phyloP scores from a whole-genome alignment of 768 basidiomycete species.

The Boletus eberwhitei region DNA sequence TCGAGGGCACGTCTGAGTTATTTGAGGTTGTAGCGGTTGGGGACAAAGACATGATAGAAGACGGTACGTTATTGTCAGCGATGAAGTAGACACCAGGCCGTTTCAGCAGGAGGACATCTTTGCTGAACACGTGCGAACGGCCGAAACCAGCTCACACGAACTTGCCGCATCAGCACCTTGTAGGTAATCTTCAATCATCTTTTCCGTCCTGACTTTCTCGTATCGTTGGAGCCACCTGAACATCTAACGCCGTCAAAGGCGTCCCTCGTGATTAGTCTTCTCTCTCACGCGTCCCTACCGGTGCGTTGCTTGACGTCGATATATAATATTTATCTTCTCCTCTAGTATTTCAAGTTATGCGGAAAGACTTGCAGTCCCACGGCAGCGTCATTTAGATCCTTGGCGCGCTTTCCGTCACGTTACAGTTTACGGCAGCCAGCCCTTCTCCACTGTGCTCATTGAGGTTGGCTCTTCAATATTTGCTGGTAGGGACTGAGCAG shows the following conservation, averaged over 20 bases:
- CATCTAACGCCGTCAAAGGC: background rate
- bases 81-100: conserved; percentile 9
- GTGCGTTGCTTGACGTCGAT: background rate
- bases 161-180: background rate
- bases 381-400: background rate
- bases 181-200: background rate
- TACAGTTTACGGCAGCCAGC: background rate
- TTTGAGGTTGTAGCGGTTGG: conserved; percentile 57
- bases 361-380: background rate
- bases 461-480: background rate
- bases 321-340: background rate
- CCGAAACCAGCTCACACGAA: background rate
- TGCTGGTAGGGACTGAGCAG: background rate
- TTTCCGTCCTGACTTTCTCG: background rate
- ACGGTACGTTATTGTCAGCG: conserved; percentile 6
- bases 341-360: too few relatives aligned
- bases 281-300: background rate
- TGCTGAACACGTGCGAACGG: conserved; percentile 14
- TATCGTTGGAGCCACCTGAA: background rate
- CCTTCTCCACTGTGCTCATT: background rate
- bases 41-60: conserved; percentile 59
- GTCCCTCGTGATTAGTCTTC: background rate
- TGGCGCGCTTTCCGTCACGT: background rate
- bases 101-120: conserved; percentile 9
- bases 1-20: conserved; percentile 50